Conservation (phyloP, 2,329 filamentous ascomycete genomes). For the Aspergillus quadrilineatus region DNA sequence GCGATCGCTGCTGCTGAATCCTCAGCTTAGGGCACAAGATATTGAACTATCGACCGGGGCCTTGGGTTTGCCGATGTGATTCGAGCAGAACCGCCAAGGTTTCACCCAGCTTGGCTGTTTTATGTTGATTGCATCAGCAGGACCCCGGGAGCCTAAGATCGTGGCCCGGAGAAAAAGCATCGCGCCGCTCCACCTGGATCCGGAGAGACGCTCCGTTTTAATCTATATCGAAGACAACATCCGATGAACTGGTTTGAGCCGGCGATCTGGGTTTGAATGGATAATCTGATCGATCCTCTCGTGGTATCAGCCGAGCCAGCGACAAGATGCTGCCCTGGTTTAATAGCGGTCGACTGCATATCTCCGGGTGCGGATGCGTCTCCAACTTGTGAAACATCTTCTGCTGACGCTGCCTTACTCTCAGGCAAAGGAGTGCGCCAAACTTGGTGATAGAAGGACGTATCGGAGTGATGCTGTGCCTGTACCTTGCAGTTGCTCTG, state of each 20-base stretch:
- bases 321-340: not conserved
- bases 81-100: slow-evolving; percentile 1
- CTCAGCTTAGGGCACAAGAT: not conserved
- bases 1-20: not conserved
- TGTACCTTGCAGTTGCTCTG: slow-evolving; percentile 8
- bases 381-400: not conserved
- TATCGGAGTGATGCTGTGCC: slow-evolving; percentile 1
- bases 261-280: slow-evolving; percentile 2
- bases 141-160: slow-evolving; percentile 1
- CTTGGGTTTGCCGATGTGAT: not conserved
- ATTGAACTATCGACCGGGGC: not conserved
- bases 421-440: not conserved
- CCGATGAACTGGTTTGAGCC: slow-evolving; percentile 8
- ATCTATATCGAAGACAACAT: slow-evolving; percentile 1
- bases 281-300: slow-evolving; percentile 1
- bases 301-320: not conserved
- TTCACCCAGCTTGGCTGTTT: slow-evolving; percentile 2
- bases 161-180: not conserved
- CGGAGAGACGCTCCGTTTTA: not conserved
- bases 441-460: not conserved
- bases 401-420: not conserved
- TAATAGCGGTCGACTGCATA: not conserved
- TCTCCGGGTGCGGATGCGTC: not conserved
- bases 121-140: slow-evolving; percentile 6
- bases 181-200: not conserved